Conservation (phyloP, 306 rosid genomes). For the Prunus padus region DNA sequence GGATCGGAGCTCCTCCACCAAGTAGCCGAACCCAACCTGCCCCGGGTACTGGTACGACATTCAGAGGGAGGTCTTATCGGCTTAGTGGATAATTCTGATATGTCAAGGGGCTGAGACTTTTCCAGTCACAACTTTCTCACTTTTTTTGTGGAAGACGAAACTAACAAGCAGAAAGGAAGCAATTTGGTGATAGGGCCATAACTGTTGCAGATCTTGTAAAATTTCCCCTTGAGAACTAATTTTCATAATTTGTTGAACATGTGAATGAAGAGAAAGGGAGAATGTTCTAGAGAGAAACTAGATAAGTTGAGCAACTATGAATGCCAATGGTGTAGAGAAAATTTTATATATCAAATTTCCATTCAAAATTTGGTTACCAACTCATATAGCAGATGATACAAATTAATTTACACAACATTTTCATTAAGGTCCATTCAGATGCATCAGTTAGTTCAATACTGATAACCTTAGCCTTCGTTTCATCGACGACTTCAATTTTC, state of each 20-base stretch:
- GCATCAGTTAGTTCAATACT: background rate
- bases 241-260: slow-evolving; percentile 1
- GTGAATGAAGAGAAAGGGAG: slow-evolving; percentile 1
- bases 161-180: slow-evolving; percentile 27
- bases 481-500: background rate
- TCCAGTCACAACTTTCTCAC: background rate
- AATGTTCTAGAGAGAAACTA: background rate
- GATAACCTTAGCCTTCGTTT: no score
- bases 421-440: background rate
- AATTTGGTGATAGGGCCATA: slow-evolving; percentile 5
- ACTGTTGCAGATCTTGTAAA: slow-evolving; percentile 19
- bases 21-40: slow-evolving; percentile 32
- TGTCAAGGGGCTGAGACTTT: slow-evolving; percentile 5
- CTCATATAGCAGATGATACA: background rate
- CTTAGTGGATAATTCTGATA: slow-evolving; percentile 40
- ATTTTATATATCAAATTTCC: background rate
- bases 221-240: background rate
- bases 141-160: slow-evolving; percentile 23
- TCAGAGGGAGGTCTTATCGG: slow-evolving; percentile 86
- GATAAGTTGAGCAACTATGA: background rate
- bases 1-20: slow-evolving; percentile 70
- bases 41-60: slow-evolving; percentile 54
- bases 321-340: background rate
- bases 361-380: background rate
- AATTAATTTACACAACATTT: background rate